Evolutionary conservation across 2,329 filamentous ascomycete species (phyloP).

Genomic region (Emmonsia crescens): DNA sequence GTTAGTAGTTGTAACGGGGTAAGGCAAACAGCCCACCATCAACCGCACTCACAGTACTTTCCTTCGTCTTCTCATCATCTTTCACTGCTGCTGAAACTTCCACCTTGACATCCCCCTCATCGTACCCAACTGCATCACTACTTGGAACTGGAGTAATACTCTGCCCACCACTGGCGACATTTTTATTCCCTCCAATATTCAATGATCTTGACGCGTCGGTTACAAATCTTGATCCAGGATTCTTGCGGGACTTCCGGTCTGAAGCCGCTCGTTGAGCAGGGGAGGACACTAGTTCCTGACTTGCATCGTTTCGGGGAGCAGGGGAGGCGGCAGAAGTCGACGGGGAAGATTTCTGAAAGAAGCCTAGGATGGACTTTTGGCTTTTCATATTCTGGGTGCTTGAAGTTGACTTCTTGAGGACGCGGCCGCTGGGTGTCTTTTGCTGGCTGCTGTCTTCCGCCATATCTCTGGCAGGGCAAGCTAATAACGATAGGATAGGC

Average conservation of each 20-base stretch:
- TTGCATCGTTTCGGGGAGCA: slow-evolving; percentile 13
- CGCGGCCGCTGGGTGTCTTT: slow-evolving; percentile 6
- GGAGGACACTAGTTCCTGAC: slow-evolving; percentile 7
- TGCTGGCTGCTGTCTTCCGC: neutral
- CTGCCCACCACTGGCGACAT: slow-evolving; percentile 27
- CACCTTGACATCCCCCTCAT: slow-evolving; percentile 45
- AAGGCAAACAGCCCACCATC: slow-evolving; percentile 40
- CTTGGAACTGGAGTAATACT: slow-evolving; percentile 65
- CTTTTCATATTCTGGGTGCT: slow-evolving; percentile 43
- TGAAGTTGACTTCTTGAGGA: slow-evolving; percentile 22
- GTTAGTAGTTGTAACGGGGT: slow-evolving; percentile 36
- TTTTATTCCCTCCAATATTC: slow-evolving; percentile 40
- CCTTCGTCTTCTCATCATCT: slow-evolving; percentile 15
- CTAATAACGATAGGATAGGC: neutral
- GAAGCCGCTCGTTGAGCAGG: slow-evolving; percentile 5
- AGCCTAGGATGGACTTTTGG: slow-evolving; percentile 64
- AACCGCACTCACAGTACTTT: slow-evolving; percentile 41
- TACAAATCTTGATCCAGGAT: slow-evolving; percentile 3
- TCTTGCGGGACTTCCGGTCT: slow-evolving; percentile 1
- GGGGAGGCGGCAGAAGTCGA: slow-evolving; percentile 28
- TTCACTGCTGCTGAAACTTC: slow-evolving; percentile 20
- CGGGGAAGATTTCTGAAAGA: slow-evolving; percentile 56
- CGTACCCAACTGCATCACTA: slow-evolving; percentile 61
- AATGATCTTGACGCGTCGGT: slow-evolving; percentile 26
- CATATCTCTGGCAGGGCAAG: neutral